Evolutionary conservation across 176 grass and related monocot genomes (phyloP).

Genomic region (Rhynchospora breviuscula): DNA sequence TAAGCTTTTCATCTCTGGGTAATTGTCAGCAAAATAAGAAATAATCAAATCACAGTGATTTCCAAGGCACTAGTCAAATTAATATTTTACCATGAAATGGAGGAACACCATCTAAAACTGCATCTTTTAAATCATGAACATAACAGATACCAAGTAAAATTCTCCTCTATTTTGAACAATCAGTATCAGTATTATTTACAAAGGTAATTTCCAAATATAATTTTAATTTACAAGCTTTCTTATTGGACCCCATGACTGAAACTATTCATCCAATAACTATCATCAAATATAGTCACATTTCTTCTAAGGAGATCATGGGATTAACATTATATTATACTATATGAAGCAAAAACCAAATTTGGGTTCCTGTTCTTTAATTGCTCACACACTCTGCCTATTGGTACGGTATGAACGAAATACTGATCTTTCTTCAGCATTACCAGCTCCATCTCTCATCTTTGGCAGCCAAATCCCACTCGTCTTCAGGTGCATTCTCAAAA

Average conservation of each 20-base stretch:
- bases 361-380: background rate
- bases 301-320: background rate
- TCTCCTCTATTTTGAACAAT: background rate
- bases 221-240: background rate
- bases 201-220: background rate
- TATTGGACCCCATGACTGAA: background rate
- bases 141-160: background rate
- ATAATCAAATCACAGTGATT: background rate
- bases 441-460: conserved; percentile 58
- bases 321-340: background rate
- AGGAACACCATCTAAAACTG: background rate
- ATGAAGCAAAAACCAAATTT: background rate
- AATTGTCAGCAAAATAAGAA: background rate
- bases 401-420: background rate
- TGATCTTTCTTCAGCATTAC: conserved; percentile 20
- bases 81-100: background rate
- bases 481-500: conserved; percentile 1
- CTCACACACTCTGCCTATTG: background rate
- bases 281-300: background rate
- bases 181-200: conserved; percentile 14
- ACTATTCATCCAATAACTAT: background rate
- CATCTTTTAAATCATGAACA: background rate
- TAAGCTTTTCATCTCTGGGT: background rate
- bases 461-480: conserved; percentile 11
- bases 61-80: background rate